These are phyloP conservation scores for Strobilomyces echinocephalus DNA, from an alignment of 768 basidiomycete species.

Conservation along the genomic window DNA sequence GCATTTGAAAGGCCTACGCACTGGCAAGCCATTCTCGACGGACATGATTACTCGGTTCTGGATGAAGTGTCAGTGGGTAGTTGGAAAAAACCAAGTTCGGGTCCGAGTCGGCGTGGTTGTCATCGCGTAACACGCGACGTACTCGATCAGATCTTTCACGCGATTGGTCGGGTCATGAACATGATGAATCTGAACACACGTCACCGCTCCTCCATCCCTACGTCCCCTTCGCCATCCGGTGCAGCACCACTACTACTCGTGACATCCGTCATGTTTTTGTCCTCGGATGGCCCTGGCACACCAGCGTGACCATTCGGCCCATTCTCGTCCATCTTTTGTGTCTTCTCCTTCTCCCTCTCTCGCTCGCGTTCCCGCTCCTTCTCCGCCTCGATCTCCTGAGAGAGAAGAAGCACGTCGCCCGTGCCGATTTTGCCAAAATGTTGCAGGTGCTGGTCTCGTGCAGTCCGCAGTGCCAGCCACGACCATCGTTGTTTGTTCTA, in stretches of 20 bases:
- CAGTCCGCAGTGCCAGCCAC: slow-evolving; percentile 76
- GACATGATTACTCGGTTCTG: slow-evolving; percentile 21
- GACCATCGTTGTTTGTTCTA: slow-evolving; percentile 75
- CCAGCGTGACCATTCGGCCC: slow-evolving; percentile 18
- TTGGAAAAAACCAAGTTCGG: neutral
- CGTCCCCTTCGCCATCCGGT: slow-evolving; percentile 40
- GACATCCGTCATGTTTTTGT: slow-evolving; percentile 19
- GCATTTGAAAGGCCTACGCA: slow-evolving; percentile 29
- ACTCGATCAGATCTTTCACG: neutral
- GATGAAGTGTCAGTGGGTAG: neutral
- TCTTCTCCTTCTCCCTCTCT: slow-evolving; percentile 31
- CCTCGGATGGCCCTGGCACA: slow-evolving; percentile 25
- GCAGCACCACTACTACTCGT: slow-evolving; percentile 11
- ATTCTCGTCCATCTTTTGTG: slow-evolving; percentile 23
- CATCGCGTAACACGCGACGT: slow-evolving; percentile 14
- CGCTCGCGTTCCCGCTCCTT: slow-evolving; percentile 36
- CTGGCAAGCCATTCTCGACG: slow-evolving; percentile 39
- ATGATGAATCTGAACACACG: neutral
- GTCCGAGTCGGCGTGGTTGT: neutral
- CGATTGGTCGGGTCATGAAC: neutral
- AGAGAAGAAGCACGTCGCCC: slow-evolving; percentile 58
- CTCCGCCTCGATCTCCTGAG: slow-evolving; percentile 34
- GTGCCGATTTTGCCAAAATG: slow-evolving; percentile 81
- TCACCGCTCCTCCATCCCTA: slow-evolving; percentile 46
- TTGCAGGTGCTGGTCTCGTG: slow-evolving; percentile 67